Evolutionary conservation across 371 early-diverging fungal genomes (phyloP).

Genomic region (Saksenaea oblongispora): DNA sequence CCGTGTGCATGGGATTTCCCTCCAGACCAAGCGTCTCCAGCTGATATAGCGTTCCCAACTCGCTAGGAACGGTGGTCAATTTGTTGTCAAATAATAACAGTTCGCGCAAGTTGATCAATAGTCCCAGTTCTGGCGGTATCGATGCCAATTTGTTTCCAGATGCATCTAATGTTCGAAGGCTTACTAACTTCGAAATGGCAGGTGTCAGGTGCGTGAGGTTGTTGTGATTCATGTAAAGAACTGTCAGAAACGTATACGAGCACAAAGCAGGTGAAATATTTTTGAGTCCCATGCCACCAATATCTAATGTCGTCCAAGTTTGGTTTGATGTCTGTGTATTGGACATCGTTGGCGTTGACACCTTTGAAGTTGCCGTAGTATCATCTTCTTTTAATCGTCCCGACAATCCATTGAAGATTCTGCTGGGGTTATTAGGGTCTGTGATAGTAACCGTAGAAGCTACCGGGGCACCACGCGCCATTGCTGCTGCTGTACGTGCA

Average conservation of each 20-base stretch:
- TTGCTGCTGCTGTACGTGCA: constrained; percentile 78
- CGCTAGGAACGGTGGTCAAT: constrained; percentile 85
- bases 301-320: constrained; percentile 83
- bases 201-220: constrained; percentile 77
- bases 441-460: constrained; percentile 63
- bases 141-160: constrained; percentile 89
- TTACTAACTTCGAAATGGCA: constrained; percentile 66
- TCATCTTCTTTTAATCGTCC: constrained; percentile 28
- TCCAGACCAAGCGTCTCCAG: constrained; percentile 93
- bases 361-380: not conserved
- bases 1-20: constrained; percentile 95
- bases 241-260: constrained; percentile 82
- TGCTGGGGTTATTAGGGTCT: constrained; percentile 64
- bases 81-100: constrained; percentile 94
- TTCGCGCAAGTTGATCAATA: constrained; percentile 82
- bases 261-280: constrained; percentile 77
- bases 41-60: constrained; percentile 93
- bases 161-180: constrained; percentile 78
- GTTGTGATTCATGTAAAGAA: constrained; percentile 95
- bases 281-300: constrained; percentile 92
- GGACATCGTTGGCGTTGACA: too few relatives aligned
- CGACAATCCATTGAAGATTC: constrained; percentile 30
- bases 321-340: constrained; percentile 17
- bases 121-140: constrained; percentile 92
- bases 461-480: constrained; percentile 47